Percentiles rank a stretch among this genome's conserved stretches.
phyloP scores from a whole-genome alignment of 2,329 filamentous ascomycete species.

The Alternaria longipes region DNA sequence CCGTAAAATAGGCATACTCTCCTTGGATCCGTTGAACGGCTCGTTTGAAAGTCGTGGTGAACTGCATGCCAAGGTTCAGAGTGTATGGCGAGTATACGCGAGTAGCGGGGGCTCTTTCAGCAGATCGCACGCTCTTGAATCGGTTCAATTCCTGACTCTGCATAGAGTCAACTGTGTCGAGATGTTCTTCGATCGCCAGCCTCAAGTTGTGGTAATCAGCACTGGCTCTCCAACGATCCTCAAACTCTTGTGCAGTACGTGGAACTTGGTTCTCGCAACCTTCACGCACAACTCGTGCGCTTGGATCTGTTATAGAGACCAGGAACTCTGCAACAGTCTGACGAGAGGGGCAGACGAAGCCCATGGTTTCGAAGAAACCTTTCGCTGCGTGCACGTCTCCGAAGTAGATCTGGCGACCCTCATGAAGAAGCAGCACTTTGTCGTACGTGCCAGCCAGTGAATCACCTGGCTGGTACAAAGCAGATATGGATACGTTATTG shows the following conservation, averaged over 20 bases:
- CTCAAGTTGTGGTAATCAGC: not conserved
- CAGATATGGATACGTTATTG: constrained; percentile 50
- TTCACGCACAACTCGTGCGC: constrained; percentile 47
- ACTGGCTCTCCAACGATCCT: constrained; percentile 53
- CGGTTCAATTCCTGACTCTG: not conserved
- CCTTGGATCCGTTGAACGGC: not conserved
- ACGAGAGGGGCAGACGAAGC: constrained; percentile 63
- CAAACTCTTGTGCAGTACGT: constrained; percentile 56
- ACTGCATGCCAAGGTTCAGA: not conserved
- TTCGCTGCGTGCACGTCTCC: constrained; percentile 68
- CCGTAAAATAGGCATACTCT: not conserved
- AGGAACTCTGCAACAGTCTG: constrained; percentile 77
- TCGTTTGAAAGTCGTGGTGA: not conserved
- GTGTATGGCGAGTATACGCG: not conserved
- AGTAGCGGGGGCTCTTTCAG: not conserved
- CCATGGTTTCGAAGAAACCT: constrained; percentile 71
- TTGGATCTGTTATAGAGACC: constrained; percentile 68
- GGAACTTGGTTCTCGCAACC: constrained; percentile 53
- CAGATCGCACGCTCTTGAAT: not conserved
- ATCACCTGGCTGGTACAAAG: constrained; percentile 59
- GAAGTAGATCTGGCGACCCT: constrained; percentile 74
- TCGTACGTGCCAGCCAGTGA: constrained; percentile 56
- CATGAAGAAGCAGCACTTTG: constrained; percentile 53
- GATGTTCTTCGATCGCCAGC: constrained; percentile 70
- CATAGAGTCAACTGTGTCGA: not conserved